phyloP scores from a whole-genome alignment of 2,329 filamentous ascomycete species.

The Oidium heveae region DNA sequence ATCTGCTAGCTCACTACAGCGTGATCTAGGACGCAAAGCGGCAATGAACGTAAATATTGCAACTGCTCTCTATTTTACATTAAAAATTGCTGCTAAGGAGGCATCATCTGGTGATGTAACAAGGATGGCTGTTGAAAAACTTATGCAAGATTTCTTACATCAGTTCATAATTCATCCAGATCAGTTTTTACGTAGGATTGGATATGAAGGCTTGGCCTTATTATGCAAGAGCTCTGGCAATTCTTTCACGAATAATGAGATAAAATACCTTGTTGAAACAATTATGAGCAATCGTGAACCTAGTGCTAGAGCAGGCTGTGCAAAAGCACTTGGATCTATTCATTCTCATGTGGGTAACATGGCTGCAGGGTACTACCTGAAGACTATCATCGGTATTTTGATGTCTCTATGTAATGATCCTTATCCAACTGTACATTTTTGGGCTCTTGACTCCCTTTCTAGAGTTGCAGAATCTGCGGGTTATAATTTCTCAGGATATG shows the following conservation, averaged over 20 bases:
- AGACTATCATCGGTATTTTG: slow-evolving; percentile 91
- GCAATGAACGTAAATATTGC: slow-evolving; percentile 83
- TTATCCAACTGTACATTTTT: slow-evolving; percentile 86
- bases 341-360: slow-evolving; percentile 92
- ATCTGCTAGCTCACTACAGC: slow-evolving; percentile 52
- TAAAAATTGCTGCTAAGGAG: slow-evolving; percentile 68
- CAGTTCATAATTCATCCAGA: slow-evolving; percentile 63
- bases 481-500: slow-evolving; percentile 72
- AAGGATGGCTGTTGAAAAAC: slow-evolving; percentile 51
- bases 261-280: slow-evolving; percentile 78
- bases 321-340: slow-evolving; percentile 77
- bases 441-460: slow-evolving; percentile 74
- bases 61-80: slow-evolving; percentile 50
- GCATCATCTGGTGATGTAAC: slow-evolving; percentile 54
- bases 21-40: slow-evolving; percentile 68
- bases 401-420: slow-evolving; percentile 94
- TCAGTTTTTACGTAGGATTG: slow-evolving; percentile 61
- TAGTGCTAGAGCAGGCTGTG: slow-evolving; percentile 77
- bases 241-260: slow-evolving; percentile 64
- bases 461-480: slow-evolving; percentile 79
- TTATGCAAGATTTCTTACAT: slow-evolving; percentile 50
- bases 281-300: slow-evolving; percentile 89
- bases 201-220: slow-evolving; percentile 62
- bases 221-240: slow-evolving; percentile 61
- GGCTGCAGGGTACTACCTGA: slow-evolving; percentile 87